Base-by-base conservation (phyloP, 176 grass and related monocot species). In the Oryza rufipogon region DNA sequence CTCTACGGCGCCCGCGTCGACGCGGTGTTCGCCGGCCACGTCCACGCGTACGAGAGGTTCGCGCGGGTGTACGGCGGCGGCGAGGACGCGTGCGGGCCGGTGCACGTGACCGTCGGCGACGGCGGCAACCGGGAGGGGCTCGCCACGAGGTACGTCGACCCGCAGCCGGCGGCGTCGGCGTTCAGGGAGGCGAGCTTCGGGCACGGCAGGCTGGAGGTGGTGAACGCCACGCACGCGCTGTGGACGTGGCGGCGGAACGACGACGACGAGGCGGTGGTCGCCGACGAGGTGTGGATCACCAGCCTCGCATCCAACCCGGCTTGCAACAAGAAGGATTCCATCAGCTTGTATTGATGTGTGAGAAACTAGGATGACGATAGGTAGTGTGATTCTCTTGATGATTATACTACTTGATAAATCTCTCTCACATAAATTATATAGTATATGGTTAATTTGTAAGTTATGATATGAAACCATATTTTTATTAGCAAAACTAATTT, bases 101-200 rank as follows among this genome's bases (percentile, higher is more conserved):
- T 95, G 82, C 86, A 95, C 85, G 80, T 95, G 15, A 95, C 93
- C 9, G 47, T 95, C 46, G 93, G 90, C 12, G 90, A 95, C 47
- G 93, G 93, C 36, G 93, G 93, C 2, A 95, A 95, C 88, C 36
- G 71, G 56, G 93, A 95, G 75, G 93, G 93, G 46, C 19, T 95
- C 26, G 93, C 93, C 4, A 38, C 12, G 26, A 19, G 56, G 5
- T 95, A 68, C 61, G 11, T 51, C 15, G 61, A 91, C 15, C 90
- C 93, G 12, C 26, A 88, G 71, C 86, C 88, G 13, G 41, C 52
- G 48, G 73, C 85, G 30, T 95, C 93, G 41, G 71, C 15, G 81
- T 92, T 95, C 76, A 61, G 93, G 51, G 93, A 95, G 90, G 93
- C 90, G 0, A 95, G 93, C 89, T 95, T 95, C 41, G 93, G 93